Base-by-base conservation (phyloP, 352 stramenopile genomes). In the Phytopythium kandeliae region DNA sequence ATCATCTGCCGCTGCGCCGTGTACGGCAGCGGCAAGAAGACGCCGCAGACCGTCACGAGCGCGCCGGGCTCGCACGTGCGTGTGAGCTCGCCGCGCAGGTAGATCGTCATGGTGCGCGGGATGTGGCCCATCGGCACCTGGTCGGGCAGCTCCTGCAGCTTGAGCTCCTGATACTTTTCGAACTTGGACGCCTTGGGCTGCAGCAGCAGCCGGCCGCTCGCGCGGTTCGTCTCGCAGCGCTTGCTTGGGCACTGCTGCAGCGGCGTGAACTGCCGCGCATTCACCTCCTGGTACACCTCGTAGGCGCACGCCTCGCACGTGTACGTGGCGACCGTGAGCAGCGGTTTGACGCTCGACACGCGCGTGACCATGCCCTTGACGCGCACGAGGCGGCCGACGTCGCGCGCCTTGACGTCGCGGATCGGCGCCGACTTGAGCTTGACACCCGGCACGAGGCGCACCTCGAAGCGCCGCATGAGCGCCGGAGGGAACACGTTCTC, bases 121-220 rank as follows among this genome's bases (percentile, higher is more conserved):
- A 99, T 97, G 67, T 99, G 96, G 40, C 97, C 97, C 78, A 99
- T 98, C 3, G 97, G 97, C 24, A 99, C 97, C 51, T 96, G 85
- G 60, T 96, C 80, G 0, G 84, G 84, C 12, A 92, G 62, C 43
- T 92, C 84, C 61, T 99, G 97, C 51, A 99, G 89, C 62, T 98
- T 98, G 15, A 99, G 67, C 69, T 99, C 96, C 63, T 99, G 97
- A 69, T 98, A 99, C 57, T 99, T 99, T 57, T 98, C 81, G 65
- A 99, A 99, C 62, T 98, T 98, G 61, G 84, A 98, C 4, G 95
- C 96, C 43, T 98, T 92, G 0, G 97, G 98, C 69, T 99, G 96
- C 54, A 98, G 69, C 35, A 98, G 71, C 25, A 99, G 55, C 1
- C 82, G 75, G 0, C 90, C 89, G 24, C 75, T 76, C 15, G 75